A percentile compares a stretch with the other conserved stretches of the same genome.
These are phyloP conservation scores for Linnemannia zychae DNA, from an alignment of 192 early-diverging fungal species.

Conservation along the genomic window DNA sequence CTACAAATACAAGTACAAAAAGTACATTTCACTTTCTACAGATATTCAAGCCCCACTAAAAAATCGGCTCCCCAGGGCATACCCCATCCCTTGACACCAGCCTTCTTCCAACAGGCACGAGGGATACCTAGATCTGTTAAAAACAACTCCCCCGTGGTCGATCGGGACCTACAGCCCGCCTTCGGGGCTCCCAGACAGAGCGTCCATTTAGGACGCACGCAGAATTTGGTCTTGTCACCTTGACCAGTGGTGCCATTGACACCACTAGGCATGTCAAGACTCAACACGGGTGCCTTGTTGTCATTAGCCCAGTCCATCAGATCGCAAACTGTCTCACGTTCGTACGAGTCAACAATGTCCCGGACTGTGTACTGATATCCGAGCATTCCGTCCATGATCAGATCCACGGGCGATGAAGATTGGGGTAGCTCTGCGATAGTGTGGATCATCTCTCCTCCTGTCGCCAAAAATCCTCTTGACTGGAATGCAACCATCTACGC, in stretches of 20 bases:
- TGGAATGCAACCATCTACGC: conserved; percentile 37
- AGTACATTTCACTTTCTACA: conserved; percentile 21
- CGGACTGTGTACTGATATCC: conserved; percentile 69
- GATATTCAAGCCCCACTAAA: conserved; percentile 67
- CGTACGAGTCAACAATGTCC: conserved; percentile 62
- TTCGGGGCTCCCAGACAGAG: conserved; percentile 82
- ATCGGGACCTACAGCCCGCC: conserved; percentile 67
- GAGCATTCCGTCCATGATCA: conserved; percentile 82
- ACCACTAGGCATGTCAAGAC: conserved; percentile 81
- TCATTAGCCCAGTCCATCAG: conserved; percentile 81
- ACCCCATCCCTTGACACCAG: conserved; percentile 63
- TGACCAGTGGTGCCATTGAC: conserved; percentile 62
- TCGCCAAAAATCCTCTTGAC: conserved; percentile 57
- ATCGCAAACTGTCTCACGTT: conserved; percentile 63
- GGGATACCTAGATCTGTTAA: conserved; percentile 86
- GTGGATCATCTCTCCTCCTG: conserved; percentile 61
- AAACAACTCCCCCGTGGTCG: conserved; percentile 78
- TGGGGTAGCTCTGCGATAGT: conserved; percentile 69
- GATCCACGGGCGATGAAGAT: conserved; percentile 68
- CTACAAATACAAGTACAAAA: no score
- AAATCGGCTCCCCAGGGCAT: conserved; percentile 76
- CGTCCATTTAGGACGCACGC: conserved; percentile 83
- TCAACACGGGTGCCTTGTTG: conserved; percentile 72
- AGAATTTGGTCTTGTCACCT: conserved; percentile 56
- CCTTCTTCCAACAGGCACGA: conserved; percentile 67